Base-by-base conservation (phyloP, 1,284 basidiomycete genomes). In the Gymnopus androsaceus region DNA sequence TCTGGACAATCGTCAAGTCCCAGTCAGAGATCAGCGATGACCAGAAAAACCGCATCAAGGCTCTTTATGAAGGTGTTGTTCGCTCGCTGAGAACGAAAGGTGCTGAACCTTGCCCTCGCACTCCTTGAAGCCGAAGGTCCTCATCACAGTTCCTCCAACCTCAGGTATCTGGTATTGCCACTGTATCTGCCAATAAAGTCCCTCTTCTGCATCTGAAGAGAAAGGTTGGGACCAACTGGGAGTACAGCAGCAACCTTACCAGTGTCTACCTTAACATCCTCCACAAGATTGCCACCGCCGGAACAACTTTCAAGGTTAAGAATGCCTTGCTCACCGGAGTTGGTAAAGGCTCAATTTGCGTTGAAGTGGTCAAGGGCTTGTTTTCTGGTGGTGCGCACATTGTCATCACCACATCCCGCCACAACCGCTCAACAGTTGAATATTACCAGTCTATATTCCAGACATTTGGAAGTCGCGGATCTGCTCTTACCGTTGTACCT, bases 371-470 rank as follows among this genome's bases (percentile, higher is more conserved):
- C 64, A 98, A 98, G 74, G 96, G 96, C 61, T 83, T 99, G 14
- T 83, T 99, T 28, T 92, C 95, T 38, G 97, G 96, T 58, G 97
- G 96, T 58, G 94, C 95, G 30, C 94, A 94, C 64, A 93, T 98
- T 62, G 89, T 99, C 48, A 91, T 99, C 74, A 99, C 96, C 25
- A 99, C 97, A 27, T 98, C 94, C 28, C 89, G 95, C 64, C 96
- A 95, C 77, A 94, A 82, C 70, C 92, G 95, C 61, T 85, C 89
- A 47, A 94, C 92, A 7, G 95, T 99, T 61, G 95, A 98, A 74
- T 99, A 96, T 76, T 99, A 99, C 75, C 96, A 99, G 74, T 88
- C 87, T 56, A 96, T 99, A 74, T 99, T 93, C 84, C 96, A 99
- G 73, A 89, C 92, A 64, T 90, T 90, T 66, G 96, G 96, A 40